Evolutionary conservation across 2,329 filamentous ascomycete genomes (phyloP), one percentile per base, ranked within the genome.

Genomic region (Colletotrichum musae): DNA sequence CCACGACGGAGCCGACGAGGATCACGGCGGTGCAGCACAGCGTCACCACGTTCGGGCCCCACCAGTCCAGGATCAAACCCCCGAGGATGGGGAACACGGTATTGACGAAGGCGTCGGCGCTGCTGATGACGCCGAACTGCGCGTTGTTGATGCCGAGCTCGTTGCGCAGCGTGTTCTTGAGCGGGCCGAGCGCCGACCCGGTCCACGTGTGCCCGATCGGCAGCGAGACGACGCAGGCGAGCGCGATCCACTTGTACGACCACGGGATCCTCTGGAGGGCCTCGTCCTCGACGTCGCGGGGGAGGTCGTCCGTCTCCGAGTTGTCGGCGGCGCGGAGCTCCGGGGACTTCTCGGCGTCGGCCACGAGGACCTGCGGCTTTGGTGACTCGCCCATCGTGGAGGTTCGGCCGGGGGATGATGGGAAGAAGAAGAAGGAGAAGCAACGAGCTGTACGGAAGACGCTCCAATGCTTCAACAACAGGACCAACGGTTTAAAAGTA

Each of bases 121-220:
- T 75, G 66, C 61, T 64, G 26, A 75, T 74, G 24, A 75, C 73
- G n/a, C 72, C 74, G 52, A 75, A 74, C 50, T 75, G 74, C 6
- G 73, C 68, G 24, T 75, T 75, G n/a, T 57, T 74, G 48, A 75
- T 72, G 9, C 62, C 65, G 16, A 75, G 64, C 48, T 75, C 73
- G 6, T 72, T 61, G 12, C 74, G 74, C 0, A 75, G 58, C 5
- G 72, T 75, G 52, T 73, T 75, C 57, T 75, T 75, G 24, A 74
- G 62, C 16, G 73, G 74, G n/a, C 73, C 72, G 0, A 75, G 65
- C 9, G 61, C 65, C 6, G 74, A 63, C 16, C 65, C 62, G 1
- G 72, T 74, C 71, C 72, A 75, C 24, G 64, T 74, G 10, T 74
- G 70, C 0, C 74, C 73, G 24, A 75, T 74, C 18, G 73, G 74